Evolutionary conservation across 768 basidiomycete species (phyloP).

Genomic region (Collybia sp.): DNA sequence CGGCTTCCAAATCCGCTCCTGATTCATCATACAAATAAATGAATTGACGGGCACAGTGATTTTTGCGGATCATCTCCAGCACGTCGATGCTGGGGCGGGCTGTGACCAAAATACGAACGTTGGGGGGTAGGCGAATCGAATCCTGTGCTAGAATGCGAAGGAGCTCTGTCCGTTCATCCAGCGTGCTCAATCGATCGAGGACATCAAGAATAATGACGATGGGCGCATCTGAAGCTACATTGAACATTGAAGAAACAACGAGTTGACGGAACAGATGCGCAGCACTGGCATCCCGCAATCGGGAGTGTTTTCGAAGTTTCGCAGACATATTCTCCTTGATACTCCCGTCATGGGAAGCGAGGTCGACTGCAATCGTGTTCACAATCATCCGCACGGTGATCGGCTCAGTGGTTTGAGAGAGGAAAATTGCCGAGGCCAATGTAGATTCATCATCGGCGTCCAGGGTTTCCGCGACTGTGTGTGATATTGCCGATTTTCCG

Average conservation of each 20-base stretch:
- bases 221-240: slow-evolving; percentile 20
- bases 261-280: slow-evolving; percentile 19
- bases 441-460: slow-evolving; percentile 17
- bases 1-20: not conserved
- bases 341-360: slow-evolving; percentile 22
- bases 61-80: slow-evolving; percentile 6
- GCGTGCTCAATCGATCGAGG: slow-evolving; percentile 19
- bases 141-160: slow-evolving; percentile 1
- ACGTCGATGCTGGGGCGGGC: slow-evolving; percentile 19
- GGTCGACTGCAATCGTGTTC: slow-evolving; percentile 25
- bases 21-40: not conserved
- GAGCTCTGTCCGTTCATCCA: slow-evolving; percentile 2
- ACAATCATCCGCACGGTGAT: slow-evolving; percentile 20
- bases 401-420: slow-evolving; percentile 11
- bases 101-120: slow-evolving; percentile 23
- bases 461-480: slow-evolving; percentile 16
- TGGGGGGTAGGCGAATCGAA: slow-evolving; percentile 11
- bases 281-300: not conserved
- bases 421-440: slow-evolving; percentile 26
- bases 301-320: not conserved
- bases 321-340: slow-evolving; percentile 5
- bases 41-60: not conserved
- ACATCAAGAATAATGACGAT: slow-evolving; percentile 29
- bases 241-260: slow-evolving; percentile 17
- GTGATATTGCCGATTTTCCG: slow-evolving; percentile 26